Base-by-base conservation (phyloP, 2,329 filamentous ascomycete genomes). In the Colletotrichum sp. region DNA sequence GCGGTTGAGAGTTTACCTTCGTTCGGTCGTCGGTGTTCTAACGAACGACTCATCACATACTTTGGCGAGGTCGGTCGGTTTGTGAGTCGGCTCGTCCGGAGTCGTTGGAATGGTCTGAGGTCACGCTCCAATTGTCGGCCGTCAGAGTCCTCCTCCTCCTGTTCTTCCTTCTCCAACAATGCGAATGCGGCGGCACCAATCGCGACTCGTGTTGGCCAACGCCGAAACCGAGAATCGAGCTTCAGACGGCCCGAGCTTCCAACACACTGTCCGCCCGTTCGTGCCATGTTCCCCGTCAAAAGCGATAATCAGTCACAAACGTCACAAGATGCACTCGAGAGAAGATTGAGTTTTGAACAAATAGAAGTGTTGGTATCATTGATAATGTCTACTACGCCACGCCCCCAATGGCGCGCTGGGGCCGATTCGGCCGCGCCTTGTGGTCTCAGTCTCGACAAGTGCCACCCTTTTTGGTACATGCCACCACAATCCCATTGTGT, bases 291-390 rank as follows among this genome's bases (percentile, higher is more conserved):
- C 43, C 43, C 43, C n/a, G 43, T 16, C 9, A 38, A 7, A 8
- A 36, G 12, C 30, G 24, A 63, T n/a, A 38, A 61, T 52, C 71
- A 71, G 38, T 26, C 32, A 64, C 32, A 36, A n/a, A 63, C 5
- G 18, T 73, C 64, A 73, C 63, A 24, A 34, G 21, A n/a, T 10
- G 16, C 18, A 64, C 21, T 32, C 13, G 34, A 34, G 16, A 30
- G 15, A 26, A 55, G 30, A 12, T 34, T 48, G 21, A 52, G 43
- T 52, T 52, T 63, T 63, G 69, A 75, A 67, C 63, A 75, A 52
- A 65, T 73, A 57, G 55, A 57, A 60, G n/a, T 75, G 64, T 75
- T 75, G 73, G 73, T 75, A 71, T 71, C 68, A 71, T 71, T 71
- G 68, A 64, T 69, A 55, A 43, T 71, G 30, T 65, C 68, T 75